A percentile compares a stretch with the other conserved stretches of the same genome.
Conservation (phyloP, 2,329 filamentous ascomycete genomes). For the Trichophyton verrucosum region DNA sequence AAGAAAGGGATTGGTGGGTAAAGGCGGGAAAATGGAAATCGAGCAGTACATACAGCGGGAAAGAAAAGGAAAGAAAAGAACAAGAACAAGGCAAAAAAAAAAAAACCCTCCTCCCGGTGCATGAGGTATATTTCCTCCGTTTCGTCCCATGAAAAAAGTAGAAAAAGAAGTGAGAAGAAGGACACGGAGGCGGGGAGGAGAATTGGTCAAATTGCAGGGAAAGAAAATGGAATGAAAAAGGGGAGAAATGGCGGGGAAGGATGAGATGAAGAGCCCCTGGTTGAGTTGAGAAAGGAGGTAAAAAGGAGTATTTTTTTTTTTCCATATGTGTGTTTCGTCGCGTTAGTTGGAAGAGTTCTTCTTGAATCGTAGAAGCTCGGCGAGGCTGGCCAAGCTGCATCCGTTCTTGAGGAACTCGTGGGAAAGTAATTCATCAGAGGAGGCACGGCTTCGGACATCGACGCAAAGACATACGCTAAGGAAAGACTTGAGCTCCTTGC, state of each 20-base stretch:
- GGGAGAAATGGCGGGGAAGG: neutral
- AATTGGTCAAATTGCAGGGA: conserved; percentile 2
- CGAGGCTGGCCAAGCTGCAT: conserved; percentile 68
- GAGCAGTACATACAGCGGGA: neutral
- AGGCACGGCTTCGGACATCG: conserved; percentile 87
- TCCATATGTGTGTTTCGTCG: neutral
- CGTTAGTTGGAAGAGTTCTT: conserved; percentile 30
- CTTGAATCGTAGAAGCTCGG: conserved; percentile 67
- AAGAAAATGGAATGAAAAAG: neutral
- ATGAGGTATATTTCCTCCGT: conserved; percentile 1
- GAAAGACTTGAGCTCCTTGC: conserved; percentile 96
- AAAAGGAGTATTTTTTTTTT: neutral
- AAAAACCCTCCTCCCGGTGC: neutral
- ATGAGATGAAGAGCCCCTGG: neutral
- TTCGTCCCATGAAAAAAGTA: neutral
- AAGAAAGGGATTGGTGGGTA: too few species aligned
- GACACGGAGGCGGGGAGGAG: conserved; percentile 3
- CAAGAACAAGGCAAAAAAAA: too few species aligned
- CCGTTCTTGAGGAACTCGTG: conserved; percentile 94
- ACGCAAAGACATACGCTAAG: conserved; percentile 92
- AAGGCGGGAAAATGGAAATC: neutral
- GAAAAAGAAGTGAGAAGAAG: conserved; percentile 1
- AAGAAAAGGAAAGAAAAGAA: too few species aligned
- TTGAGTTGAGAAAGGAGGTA: neutral
- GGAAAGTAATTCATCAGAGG: conserved; percentile 72